Conservation (phyloP, 768 basidiomycete species). For the Lyophyllum decastes region DNA sequence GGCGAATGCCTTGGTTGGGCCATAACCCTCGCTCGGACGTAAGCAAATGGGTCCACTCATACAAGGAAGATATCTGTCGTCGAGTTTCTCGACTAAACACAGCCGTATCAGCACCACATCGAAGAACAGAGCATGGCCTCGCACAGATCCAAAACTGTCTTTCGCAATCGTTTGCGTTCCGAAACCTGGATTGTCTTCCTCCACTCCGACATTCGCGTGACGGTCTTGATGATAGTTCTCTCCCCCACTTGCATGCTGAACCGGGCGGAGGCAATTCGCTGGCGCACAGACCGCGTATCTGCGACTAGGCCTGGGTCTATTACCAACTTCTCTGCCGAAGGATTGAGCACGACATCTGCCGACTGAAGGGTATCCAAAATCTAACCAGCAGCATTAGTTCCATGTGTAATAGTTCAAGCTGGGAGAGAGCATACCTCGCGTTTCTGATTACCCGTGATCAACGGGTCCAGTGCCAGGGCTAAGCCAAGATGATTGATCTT, state of each 20-base stretch:
- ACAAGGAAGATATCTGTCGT: constrained; percentile 61
- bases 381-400: constrained; percentile 22
- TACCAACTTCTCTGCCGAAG: constrained; percentile 42
- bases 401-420: neutral
- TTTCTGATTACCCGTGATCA: constrained; percentile 66
- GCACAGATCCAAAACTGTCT: constrained; percentile 73
- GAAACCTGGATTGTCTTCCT: constrained; percentile 64
- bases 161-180: constrained; percentile 72
- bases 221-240: constrained; percentile 61
- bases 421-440: constrained; percentile 55
- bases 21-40: constrained; percentile 84
- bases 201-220: constrained; percentile 71
- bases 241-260: constrained; percentile 68
- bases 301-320: constrained; percentile 57
- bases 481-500: constrained; percentile 72
- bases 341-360: constrained; percentile 54
- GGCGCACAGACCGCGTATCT: constrained; percentile 52
- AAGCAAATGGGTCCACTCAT: constrained; percentile 61
- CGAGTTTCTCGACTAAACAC: constrained; percentile 75
- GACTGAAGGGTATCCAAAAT: constrained; percentile 62
- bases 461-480: constrained; percentile 64
- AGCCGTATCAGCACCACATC: neutral
- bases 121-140: constrained; percentile 20
- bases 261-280: constrained; percentile 55
- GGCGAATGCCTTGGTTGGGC: constrained; percentile 52